phyloP scores from a whole-genome alignment of 176 grass and related monocot species.

The Aegilops longissima region DNA sequence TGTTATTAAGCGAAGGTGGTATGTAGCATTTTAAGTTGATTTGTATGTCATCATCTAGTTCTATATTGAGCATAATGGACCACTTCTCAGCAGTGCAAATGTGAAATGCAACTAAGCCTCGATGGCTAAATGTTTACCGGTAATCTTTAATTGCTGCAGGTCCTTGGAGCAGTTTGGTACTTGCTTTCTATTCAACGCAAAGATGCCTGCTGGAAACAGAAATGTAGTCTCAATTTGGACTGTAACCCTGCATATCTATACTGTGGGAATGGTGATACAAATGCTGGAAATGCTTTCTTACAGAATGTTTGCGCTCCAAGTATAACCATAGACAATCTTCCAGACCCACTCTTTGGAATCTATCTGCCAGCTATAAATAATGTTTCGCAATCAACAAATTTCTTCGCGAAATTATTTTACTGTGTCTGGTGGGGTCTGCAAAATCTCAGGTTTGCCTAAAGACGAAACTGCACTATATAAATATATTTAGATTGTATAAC shows the following conservation, averaged over 20 bases:
- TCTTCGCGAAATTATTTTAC: slow-evolving; percentile 80
- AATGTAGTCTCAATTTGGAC: neutral
- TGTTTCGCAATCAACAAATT: slow-evolving; percentile 52
- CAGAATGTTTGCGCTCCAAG: neutral
- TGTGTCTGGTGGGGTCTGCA: slow-evolving; percentile 98
- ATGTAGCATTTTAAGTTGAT: neutral
- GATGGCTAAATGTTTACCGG: neutral
- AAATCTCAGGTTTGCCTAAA: slow-evolving; percentile 70
- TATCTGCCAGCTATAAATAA: slow-evolving; percentile 51
- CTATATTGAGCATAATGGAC: neutral
- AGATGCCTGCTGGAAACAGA: slow-evolving; percentile 70
- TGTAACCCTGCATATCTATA: slow-evolving; percentile 49
- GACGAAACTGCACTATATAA: neutral
- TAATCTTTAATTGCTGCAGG: slow-evolving; percentile 41
- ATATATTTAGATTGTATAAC: neutral
- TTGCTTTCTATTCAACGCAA: slow-evolving; percentile 80
- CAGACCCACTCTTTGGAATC: slow-evolving; percentile 57
- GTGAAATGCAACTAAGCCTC: neutral
- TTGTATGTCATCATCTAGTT: neutral
- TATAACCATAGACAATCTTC: neutral
- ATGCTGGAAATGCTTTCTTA: slow-evolving; percentile 33
- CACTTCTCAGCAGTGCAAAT: slow-evolving; percentile 2
- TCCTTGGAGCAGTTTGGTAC: slow-evolving; percentile 90
- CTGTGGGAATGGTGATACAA: slow-evolving; percentile 26
- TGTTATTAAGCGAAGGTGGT: neutral